Base-by-base conservation (phyloP, 2,329 filamentous ascomycete genomes). In the Ceratocystis eucalypticola region DNA sequence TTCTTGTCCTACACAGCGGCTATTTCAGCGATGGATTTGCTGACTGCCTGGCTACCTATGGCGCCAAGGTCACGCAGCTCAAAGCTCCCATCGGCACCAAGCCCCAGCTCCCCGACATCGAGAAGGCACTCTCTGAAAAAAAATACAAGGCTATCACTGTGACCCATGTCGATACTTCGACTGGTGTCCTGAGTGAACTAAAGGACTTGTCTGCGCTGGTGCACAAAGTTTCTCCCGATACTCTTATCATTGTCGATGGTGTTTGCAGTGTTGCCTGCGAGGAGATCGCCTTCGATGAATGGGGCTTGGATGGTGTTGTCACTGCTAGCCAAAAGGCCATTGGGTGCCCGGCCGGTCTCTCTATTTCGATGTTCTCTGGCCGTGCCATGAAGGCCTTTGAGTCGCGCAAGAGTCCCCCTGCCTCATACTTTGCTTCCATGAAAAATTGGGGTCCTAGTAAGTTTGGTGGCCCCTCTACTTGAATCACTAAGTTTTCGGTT, bases 311-410 rank as follows among this genome's bases (percentile, higher is more conserved):
- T 75, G 91, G 86, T 71, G 93, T 96, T 55, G 81, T 99, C 68
- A 99, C 94, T 1, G 94, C 94, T 68, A 91, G 89, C 69, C 94
- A 99, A 75, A 99, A 99, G 81, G 94, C 90, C 70, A 96, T 99
- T 72, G 94, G 94, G 67, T 93, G 89, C 75, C 94, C 94, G 2
- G 94, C 94, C 41, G 94, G 94, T 70, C 82, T 99, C 69, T 95
- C 88, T 72, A 96, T 99, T 74, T 84, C 94, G 70, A 95, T 96
- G 87, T 90, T 89, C 72, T 96, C 92, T 73, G 90, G 88, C 68
- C 86, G 89, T 70, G 93, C 94, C 55, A 89, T 99, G 71, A 82
- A 94, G 72, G 79, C 80, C 10, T 88, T 95, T 77, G 85, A 93
- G 77, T 83, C 80, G 72, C 84, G 94, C 74, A 93, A 93, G 80